Evolutionary conservation across 495 filamentous ascomycete genomes (phyloP).

Genomic region (Neurospora discreta): DNA sequence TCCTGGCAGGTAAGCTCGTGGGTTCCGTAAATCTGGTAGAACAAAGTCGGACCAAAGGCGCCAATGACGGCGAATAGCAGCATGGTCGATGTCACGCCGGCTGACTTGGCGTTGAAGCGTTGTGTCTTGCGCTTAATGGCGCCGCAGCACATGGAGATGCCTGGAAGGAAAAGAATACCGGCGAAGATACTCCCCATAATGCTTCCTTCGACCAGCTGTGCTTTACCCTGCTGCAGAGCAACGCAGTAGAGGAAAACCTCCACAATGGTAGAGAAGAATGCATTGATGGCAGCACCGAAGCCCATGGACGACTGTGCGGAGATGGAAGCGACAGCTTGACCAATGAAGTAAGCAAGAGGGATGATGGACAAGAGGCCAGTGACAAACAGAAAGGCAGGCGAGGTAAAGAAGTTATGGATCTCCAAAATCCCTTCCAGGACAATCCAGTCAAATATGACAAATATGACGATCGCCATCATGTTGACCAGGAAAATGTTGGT

Average conservation of each 20-base stretch:
- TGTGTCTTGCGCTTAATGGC: conserved; percentile 97
- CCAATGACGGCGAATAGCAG: conserved; percentile 92
- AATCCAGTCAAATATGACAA: conserved; percentile 87
- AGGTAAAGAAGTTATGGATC: conserved; percentile 58
- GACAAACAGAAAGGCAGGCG: conserved; percentile 74
- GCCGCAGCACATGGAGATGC: conserved; percentile 98
- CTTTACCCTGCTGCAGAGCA: conserved; percentile 86
- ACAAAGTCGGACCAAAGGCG: conserved; percentile 95
- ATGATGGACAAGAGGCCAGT: conserved; percentile 85
- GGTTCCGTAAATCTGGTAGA: conserved; percentile 97
- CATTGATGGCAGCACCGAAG: conserved; percentile 94
- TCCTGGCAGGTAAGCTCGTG: conserved; percentile 86
- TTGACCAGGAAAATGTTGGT: conserved; percentile 99
- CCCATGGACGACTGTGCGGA: conserved; percentile 99
- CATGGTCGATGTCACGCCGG: conserved; percentile 97
- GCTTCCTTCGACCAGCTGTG: conserved; percentile 86
- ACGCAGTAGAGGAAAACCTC: conserved; percentile 98
- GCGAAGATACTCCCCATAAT: conserved; percentile 97
- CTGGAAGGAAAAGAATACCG: conserved; percentile 89
- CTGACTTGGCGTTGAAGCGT: conserved; percentile 94
- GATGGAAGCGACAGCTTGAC: conserved; percentile 97
- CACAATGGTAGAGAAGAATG: conserved; percentile 97
- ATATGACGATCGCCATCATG: conserved; percentile 76
- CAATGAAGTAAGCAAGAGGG: conserved; percentile 97
- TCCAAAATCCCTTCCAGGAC: conserved; percentile 58